These are phyloP conservation scores for Colletotrichum sp. DNA, from an alignment of 2,329 filamentous ascomycete genomes.

Conservation along the genomic window DNA sequence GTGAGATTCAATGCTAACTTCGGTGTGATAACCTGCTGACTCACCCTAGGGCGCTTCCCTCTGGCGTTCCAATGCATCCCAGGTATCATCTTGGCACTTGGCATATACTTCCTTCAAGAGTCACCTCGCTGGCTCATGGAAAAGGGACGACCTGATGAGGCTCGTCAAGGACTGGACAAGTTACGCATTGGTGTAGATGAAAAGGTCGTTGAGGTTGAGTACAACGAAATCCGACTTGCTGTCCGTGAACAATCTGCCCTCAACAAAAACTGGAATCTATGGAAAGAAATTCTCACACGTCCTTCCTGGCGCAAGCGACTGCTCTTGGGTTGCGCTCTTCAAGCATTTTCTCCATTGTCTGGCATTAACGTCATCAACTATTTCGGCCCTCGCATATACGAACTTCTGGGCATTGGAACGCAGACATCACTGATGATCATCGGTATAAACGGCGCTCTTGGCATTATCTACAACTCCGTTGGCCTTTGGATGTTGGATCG, in stretches of 20 bases:
- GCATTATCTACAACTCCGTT: constrained; percentile 51
- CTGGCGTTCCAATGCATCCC: constrained; percentile 33
- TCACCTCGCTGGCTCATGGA: constrained; percentile 36
- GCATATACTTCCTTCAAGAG: constrained; percentile 31
- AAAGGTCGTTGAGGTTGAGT: constrained; percentile 42
- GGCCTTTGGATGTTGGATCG: constrained; percentile 50
- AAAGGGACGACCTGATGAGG: constrained; percentile 37
- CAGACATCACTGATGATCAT: constrained; percentile 54
- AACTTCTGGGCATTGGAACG: constrained; percentile 45
- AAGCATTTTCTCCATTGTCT: constrained; percentile 50
- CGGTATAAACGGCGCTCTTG: constrained; percentile 54
- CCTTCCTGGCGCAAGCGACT: constrained; percentile 51
- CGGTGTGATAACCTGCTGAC: not conserved
- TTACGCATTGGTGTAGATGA: constrained; percentile 33
- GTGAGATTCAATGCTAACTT: constrained; percentile 24
- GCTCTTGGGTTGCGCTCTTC: constrained; percentile 51
- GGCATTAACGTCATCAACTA: constrained; percentile 45
- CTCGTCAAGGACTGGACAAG: constrained; percentile 37
- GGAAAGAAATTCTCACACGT: constrained; percentile 45
- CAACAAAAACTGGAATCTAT: constrained; percentile 36
- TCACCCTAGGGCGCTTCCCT: constrained; percentile 34
- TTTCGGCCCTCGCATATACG: constrained; percentile 43
- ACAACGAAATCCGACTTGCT: constrained; percentile 42
- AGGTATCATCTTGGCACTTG: constrained; percentile 26
- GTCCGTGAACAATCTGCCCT: constrained; percentile 34